Evolutionary conservation across 2,329 filamentous ascomycete species (phyloP), one percentile per base, ranked within the genome.

Genomic region (Xylariales sp.): DNA sequence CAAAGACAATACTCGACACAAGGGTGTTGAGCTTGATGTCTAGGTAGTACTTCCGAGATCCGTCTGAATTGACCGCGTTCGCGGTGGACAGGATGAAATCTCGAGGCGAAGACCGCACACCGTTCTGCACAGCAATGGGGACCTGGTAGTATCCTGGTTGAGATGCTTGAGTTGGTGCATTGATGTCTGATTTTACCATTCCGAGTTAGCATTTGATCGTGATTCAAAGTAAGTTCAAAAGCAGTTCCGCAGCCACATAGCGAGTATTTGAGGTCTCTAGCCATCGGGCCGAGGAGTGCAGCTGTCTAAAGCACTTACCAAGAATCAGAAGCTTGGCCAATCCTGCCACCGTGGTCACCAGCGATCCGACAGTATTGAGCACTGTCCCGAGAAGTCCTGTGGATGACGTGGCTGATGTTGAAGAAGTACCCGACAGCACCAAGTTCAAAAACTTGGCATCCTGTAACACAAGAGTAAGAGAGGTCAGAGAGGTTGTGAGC

Each of bases 121-220:
- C 55, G 6, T 57, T 52, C 40, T 61, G 55, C 23, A 68, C 65
- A 2, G 65, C 63, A 21, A 76, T 48, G 10, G 74, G 72, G 11
- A 76, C 65, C 46, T 74, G 71, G 52, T 65, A 76, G 19, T 70
- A 48, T 71, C 52, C 39, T 73, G 45, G 23, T 65, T 69, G 18
- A 70, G 44, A 21, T n/a, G 36, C 19, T 27, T 20, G 24, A 6
- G 18, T 16, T 1, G 33, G 27, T 15, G 39, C 33, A 6, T 44
- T 44, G 14, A 44, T 24, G n/a, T n/a, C n/a, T 48, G 24, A 65
- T 67, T 10, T n/a, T n/a, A n/a, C n/a, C n/a, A 27, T 44, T 40
- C 15, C 25, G 25, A 8, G 40, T 24, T 8, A 44, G 40, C 18
- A 38, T 38, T n/a, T 43, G 24, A 15, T 33, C 31, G 17, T 40